A percentile compares a stretch with the other conserved stretches of the same genome.
Conservation (phyloP, 805 yeast genomes). For the Pichia pseudocactophila region DNA sequence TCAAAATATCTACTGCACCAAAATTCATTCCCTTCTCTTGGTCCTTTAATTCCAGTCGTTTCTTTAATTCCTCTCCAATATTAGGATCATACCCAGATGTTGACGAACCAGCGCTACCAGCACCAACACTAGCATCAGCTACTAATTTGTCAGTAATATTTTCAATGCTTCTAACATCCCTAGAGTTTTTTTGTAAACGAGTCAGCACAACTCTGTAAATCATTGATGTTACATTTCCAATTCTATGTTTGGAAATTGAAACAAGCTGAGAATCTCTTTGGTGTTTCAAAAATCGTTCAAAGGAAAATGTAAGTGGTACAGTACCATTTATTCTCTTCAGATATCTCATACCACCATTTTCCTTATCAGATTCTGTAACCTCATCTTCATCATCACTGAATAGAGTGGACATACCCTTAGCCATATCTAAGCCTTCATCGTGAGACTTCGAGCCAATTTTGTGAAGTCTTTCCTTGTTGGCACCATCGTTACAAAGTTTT, state of each 20-base stretch:
- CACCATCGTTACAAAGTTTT: conserved; percentile 3
- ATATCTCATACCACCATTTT: conserved; percentile 3
- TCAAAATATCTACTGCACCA: conserved; percentile 35
- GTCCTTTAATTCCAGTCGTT: conserved; percentile 26
- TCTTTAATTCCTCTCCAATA: conserved; percentile 17
- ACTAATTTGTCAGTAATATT: conserved; percentile 19
- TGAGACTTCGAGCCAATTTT: conserved; percentile 13
- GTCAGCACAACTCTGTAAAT: conserved; percentile 53
- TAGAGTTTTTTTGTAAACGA: conserved; percentile 47
- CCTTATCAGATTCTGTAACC: background rate
- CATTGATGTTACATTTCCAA: conserved; percentile 60
- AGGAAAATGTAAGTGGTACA: conserved; percentile 50
- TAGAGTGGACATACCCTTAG: conserved; percentile 1
- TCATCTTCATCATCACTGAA: conserved; percentile 7
- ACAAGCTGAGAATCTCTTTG: conserved; percentile 58
- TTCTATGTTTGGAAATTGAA: conserved; percentile 51
- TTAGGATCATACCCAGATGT: conserved; percentile 24
- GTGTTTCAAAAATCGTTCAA: conserved; percentile 57
- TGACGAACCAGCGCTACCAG: conserved; percentile 11
- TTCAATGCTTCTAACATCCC: conserved; percentile 15
- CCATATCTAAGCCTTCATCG: conserved; percentile 11
- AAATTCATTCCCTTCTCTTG: conserved; percentile 30
- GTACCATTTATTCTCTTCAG: conserved; percentile 38
- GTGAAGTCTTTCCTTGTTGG: conserved; percentile 10
- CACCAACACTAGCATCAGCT: conserved; percentile 23